Conservation (phyloP, 192 early-diverging fungal species). For the Mortierella claussenii region DNA sequence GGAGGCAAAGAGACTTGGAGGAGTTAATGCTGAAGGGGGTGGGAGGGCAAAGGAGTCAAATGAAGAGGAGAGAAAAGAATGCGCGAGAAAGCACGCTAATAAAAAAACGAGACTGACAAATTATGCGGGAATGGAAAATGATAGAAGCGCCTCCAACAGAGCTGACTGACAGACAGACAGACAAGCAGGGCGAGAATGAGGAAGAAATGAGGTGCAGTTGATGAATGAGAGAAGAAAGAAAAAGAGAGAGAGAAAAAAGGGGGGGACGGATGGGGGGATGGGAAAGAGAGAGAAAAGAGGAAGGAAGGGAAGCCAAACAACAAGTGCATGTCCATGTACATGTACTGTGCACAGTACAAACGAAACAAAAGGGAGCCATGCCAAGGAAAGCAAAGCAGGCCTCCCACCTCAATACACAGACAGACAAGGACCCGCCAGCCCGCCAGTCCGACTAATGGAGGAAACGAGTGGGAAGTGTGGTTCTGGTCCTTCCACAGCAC, state of each 20-base stretch:
- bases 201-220: neutral
- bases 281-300: neutral
- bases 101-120: neutral
- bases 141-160: neutral
- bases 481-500: no score
- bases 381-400: no score
- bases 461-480: no score
- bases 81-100: neutral
- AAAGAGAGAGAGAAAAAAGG: neutral
- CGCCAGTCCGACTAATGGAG: no score
- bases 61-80: slow-evolving; percentile 2
- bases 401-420: no score
- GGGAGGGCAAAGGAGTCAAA: neutral
- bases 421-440: no score
- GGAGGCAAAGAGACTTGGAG: no score
- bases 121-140: neutral
- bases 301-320: neutral
- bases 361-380: slow-evolving; percentile 7
- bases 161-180: neutral
- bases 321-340: no score
- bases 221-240: neutral
- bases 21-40: no score
- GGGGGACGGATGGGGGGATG: neutral
- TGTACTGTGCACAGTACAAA: neutral
- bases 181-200: neutral